Percentiles rank a stretch among this genome's conserved stretches.
Conservation (phyloP, 2,329 filamentous ascomycete species). For the Acrocalymma vagum region DNA sequence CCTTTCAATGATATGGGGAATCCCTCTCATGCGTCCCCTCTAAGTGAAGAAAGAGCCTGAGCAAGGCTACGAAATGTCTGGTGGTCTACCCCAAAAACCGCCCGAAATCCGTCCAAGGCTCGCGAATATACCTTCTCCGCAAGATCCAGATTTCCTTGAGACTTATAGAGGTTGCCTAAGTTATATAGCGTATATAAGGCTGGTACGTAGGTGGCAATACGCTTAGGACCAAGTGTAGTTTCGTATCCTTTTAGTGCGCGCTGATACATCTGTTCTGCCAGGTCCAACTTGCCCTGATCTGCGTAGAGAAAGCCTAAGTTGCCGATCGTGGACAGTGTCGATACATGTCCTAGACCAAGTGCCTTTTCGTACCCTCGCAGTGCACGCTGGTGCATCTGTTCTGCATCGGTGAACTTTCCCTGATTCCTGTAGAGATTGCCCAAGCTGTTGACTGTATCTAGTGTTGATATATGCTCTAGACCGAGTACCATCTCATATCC, state of each 20-base stretch:
- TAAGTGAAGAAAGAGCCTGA: too few species aligned
- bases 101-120: constrained; percentile 14
- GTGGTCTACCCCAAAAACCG: constrained; percentile 6
- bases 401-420: constrained; percentile 17
- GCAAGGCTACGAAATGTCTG: too few species aligned
- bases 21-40: too few species aligned
- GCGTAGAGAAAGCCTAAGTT: constrained; percentile 50
- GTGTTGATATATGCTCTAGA: constrained; percentile 11
- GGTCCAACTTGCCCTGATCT: constrained; percentile 22
- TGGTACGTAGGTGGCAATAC: constrained; percentile 26
- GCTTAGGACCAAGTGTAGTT: neutral
- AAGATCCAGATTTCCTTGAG: constrained; percentile 11
- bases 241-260: constrained; percentile 3
- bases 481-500: constrained; percentile 1
- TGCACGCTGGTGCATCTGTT: constrained; percentile 38
- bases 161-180: constrained; percentile 18
- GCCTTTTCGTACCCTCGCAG: constrained; percentile 18
- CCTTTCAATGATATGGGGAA: too few species aligned
- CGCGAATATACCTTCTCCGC: constrained; percentile 13
- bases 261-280: constrained; percentile 6
- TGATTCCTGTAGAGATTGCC: constrained; percentile 26
- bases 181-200: constrained; percentile 31
- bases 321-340: constrained; percentile 37
- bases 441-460: constrained; percentile 18
- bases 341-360: constrained; percentile 26